A percentile compares a stretch with the other conserved stretches of the same genome.
These are phyloP conservation scores for Scleroderma citrinum DNA, from an alignment of 768 basidiomycete species.

Conservation along the genomic window DNA sequence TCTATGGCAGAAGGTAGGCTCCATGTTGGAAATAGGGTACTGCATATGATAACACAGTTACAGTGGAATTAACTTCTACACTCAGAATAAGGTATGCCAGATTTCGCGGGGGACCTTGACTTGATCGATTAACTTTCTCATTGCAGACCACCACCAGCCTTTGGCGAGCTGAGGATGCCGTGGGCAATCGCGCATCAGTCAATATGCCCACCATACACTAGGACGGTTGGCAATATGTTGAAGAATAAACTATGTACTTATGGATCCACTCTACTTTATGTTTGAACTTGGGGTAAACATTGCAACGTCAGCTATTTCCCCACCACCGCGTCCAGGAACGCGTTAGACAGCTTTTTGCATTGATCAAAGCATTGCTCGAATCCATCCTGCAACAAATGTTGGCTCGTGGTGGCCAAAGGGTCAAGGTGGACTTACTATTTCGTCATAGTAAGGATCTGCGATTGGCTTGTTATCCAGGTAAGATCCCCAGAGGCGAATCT, in stretches of 20 bases:
- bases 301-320: conserved; percentile 19
- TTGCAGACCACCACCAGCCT: conserved; percentile 83
- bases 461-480: conserved; percentile 68
- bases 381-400: conserved; percentile 39
- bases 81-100: conserved; percentile 73
- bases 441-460: conserved; percentile 82
- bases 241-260: conserved; percentile 8
- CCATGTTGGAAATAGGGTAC: background rate
- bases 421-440: conserved; percentile 38
- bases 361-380: conserved; percentile 79
- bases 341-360: conserved; percentile 66
- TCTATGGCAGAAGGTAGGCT: conserved; percentile 80
- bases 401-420: background rate
- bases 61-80: conserved; percentile 93
- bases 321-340: conserved; percentile 67
- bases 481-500: conserved; percentile 74
- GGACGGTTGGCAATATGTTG: too few species aligned
- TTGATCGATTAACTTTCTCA: conserved; percentile 4
- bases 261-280: background rate
- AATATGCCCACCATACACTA: conserved; percentile 80
- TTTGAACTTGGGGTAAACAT: background rate
- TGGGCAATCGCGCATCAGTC: conserved; percentile 73
- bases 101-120: background rate
- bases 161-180: conserved; percentile 85
- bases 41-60: background rate